Base-by-base conservation (phyloP, 1,139 yeast genomes). In the Suhomyces kunorum region DNA sequence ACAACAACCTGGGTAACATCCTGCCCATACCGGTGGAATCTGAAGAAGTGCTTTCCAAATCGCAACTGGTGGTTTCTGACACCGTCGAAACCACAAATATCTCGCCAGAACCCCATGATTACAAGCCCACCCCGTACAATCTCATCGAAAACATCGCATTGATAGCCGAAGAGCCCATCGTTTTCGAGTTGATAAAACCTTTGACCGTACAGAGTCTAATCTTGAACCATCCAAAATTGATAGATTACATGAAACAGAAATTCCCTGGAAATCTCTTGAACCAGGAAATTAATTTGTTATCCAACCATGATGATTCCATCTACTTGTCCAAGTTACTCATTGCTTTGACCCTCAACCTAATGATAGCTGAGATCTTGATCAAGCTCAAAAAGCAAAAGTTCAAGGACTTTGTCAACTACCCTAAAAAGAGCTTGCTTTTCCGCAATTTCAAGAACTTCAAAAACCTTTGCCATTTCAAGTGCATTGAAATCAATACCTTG, bases 341-440 rank as follows among this genome's bases (percentile, higher is more conserved):
- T 6, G 56, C 65, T 1, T 46, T 67, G 32, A 60, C 72, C 4
- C 46, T 64, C 30, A 54, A 59, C 40, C 51, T 66, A 40, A 47
- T 66, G 24, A 54, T 65, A 5, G 56, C 64, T 9, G 74, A 68
- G 43, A 57, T 63, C 39, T 51, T 64, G 36, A 59, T 63, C 40
- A 66, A 64, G 44, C 53, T 66, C 22, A 62, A 59, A 40, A 50
- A 49, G 36, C 51, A 58, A 39, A 59, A 63, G 40, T 56, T 53
- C 37, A 54, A 54, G 28, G 55, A 55, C 23, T 55, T 56, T 32
- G 45, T 51, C 46, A 51, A 50, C 33, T 52, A 53, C 41, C 58
- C 52, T 12, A 53, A 53, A 36, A 49, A 43, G 29, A 44, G 41
- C 31, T 40, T 51, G 13, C 35, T 43, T 14, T 46, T 46, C 34